Evolutionary conservation across 2,329 filamentous ascomycete species (phyloP), one percentile per base, ranked within the genome.

Genomic region (Sodiomyces alkalinus): DNA sequence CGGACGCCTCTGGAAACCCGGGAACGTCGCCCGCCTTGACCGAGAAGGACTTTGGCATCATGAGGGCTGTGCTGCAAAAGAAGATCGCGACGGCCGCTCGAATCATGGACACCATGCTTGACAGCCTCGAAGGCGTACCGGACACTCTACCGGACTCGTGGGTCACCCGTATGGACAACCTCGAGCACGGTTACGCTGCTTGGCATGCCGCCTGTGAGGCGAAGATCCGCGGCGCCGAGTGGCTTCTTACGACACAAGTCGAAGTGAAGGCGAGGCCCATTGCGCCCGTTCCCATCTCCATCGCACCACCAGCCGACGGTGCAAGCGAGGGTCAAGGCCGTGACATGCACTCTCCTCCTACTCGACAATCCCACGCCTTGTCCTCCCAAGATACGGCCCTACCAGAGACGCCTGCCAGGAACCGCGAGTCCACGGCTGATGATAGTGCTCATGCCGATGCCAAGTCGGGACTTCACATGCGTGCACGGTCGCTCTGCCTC

Each of bases 91-190:
- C 64, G 19, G 64, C 85, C 0, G 87, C 82, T 0, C 67, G 67
- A 26, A 66, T 74, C 21, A 62, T 96, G 35, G 90, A 98, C 48
- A 70, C 65, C 28, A 83, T 94, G 68, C 64, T 98, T 10, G 86
- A 98, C 51, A 66, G 71, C 18, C 62, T 96, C 3, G 90, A 96
- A 50, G 86, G 83, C 2, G 64, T 74, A 30, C 64, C 78, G 23
- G 90, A 98, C 43, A 82, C 79, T 0, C 58, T 98, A 7, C 90
- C 90, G 0, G 80, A 92, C 22, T 49, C 59, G 17, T 98, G 87
- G 90, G 71, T 96, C 31, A 82, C 92, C 41, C 68, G 75, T 4
- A 77, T 96, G 55, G 90, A 96, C 48, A 53, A 56, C 0, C 60
- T 92, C 4, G 90, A 98, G 49, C 60, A 65, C 8, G 68, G 75